phyloP scores from a whole-genome alignment of 2,329 filamentous ascomycete genomes.

The Drechmeria coniospora region DNA sequence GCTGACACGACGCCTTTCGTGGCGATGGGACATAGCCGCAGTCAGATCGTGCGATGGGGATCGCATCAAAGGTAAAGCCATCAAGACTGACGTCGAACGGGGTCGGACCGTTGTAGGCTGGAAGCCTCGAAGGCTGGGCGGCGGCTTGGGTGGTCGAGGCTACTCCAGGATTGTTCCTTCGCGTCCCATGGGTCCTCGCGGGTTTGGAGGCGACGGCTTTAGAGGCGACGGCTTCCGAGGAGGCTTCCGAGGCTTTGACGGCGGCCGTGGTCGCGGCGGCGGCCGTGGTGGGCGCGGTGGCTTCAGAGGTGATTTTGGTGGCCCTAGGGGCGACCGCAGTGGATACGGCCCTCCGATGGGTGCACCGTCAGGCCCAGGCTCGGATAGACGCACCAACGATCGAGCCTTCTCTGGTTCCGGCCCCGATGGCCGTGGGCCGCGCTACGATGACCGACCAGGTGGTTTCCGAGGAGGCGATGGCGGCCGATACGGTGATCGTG shows the following conservation, averaged over 20 bases:
- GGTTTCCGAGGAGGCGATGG: conserved; percentile 31
- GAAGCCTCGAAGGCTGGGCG: conserved; percentile 82
- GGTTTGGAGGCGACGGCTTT: conserved; percentile 42
- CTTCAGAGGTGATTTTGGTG: conserved; percentile 28
- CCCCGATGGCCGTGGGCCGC: conserved; percentile 38
- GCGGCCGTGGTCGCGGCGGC: conserved; percentile 25
- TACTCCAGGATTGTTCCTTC: conserved; percentile 73
- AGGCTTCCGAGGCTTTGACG: conserved; percentile 28
- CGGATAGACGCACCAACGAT: conserved; percentile 27
- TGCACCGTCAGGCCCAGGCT: conserved; percentile 45
- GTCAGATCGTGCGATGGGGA: conserved; percentile 76
- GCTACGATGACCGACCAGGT: conserved; percentile 42
- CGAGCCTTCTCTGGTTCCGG: conserved; percentile 31
- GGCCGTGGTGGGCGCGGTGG: conserved; percentile 40
- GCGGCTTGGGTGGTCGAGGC: conserved; percentile 78
- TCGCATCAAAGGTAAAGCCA: conserved; percentile 78
- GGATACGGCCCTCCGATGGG: conserved; percentile 38
- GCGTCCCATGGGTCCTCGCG: conserved; percentile 50
- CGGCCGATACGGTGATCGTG: conserved; percentile 15
- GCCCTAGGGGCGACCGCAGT: conserved; percentile 23
- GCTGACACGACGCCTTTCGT: conserved; percentile 51
- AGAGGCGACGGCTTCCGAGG: conserved; percentile 27
- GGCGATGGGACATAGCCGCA: conserved; percentile 59
- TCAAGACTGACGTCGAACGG: conserved; percentile 91
- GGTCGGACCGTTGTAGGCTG: conserved; percentile 88